Evolutionary conservation across 257 asterid genomes (phyloP), one percentile per base, ranked within the genome.

Genomic region (Solanum ossicruentum): DNA sequence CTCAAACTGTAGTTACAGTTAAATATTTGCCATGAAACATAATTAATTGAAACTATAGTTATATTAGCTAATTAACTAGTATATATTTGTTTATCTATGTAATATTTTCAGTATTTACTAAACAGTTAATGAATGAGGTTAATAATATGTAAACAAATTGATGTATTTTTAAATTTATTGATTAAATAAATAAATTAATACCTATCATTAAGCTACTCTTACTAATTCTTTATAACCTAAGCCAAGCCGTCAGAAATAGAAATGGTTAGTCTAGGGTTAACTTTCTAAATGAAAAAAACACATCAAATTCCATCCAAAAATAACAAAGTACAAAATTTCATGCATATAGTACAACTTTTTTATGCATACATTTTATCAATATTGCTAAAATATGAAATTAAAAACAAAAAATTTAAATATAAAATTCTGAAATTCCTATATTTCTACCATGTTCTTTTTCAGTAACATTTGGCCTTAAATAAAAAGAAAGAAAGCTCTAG

Each of bases 381-480:
- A 13, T 28, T 15, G 12, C 12, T 28, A 28, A 12, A 52, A 52
- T 12, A 10, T 3, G 41, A 47, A 47, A 47, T 47, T 47, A 56
- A 52, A 52, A 52, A 36, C 5, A 36, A 36, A 36, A 36, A 36
- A 36, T 4, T 26, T 63, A 7, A 12, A 65, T 28, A 65, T 28
- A 65, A 57, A 67, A 32, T 67, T 32, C 23, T 16, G 77, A 58
- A 23, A 66, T 57, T 39, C 45, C 21, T 15, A 85, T 83, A 63
- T 26, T 49, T 51, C 52, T 72, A 11, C 26, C 28, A 8, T 43
- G 51, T 39, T 86, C 41, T 28, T 5, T 36, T 66, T 56, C 16
- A 12, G 26, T 32, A 83, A 80, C 85, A 60, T 86, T 86, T 73
- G 86, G 85, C 87, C 72, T 84, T 77, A 47, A 28, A 15, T 77